Conservation (phyloP, 306 rosid genomes). For the Sechiopsis laciniata region DNA sequence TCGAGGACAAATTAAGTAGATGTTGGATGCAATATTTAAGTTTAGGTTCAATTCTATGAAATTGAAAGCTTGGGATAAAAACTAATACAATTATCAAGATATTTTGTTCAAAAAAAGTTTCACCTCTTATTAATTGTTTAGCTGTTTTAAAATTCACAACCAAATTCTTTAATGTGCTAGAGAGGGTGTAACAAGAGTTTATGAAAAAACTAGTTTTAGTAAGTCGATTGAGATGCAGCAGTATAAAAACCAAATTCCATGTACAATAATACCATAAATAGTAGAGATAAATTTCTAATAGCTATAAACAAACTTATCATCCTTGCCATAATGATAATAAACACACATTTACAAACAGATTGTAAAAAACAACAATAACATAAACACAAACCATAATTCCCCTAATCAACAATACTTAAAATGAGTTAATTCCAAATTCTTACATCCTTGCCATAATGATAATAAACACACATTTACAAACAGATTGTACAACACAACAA, state of each 20-base stretch:
- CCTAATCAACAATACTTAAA: background rate
- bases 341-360: background rate
- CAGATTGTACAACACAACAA: background rate
- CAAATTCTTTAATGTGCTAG: too few species aligned
- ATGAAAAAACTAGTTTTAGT: too few species aligned
- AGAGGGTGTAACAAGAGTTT: too few species aligned
- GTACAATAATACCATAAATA: background rate
- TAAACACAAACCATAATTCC: background rate
- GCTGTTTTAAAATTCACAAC: too few species aligned
- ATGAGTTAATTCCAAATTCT: background rate
- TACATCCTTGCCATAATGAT: background rate
- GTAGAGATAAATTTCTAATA: background rate
- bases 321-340: background rate
- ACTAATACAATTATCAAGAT: too few species aligned
- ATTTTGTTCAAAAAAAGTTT: too few species aligned
- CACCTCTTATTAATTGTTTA: too few species aligned
- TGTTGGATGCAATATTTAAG: too few species aligned
- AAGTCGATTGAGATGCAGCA: too few species aligned
- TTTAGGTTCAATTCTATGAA: too few species aligned
- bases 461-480: background rate
- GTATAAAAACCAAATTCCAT: background rate
- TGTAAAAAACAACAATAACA: background rate
- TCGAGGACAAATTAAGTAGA: too few species aligned
- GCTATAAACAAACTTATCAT: background rate
- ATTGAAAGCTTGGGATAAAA: too few species aligned